phyloP scores from a whole-genome alignment of 495 filamentous ascomycete genomes.

The Aspergillus ostianus region DNA sequence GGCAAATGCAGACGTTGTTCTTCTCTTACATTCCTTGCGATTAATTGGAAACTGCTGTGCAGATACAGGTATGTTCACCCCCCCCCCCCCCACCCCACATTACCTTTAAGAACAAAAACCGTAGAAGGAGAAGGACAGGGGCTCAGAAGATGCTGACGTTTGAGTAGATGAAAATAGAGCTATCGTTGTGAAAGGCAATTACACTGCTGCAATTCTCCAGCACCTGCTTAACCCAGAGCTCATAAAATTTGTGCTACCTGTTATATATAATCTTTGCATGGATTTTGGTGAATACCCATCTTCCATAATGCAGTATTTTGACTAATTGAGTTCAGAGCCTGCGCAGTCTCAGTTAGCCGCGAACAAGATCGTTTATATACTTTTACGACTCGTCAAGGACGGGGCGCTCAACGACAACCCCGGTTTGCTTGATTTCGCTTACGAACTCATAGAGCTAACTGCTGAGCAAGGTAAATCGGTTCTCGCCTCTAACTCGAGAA shows the following conservation, averaged over 20 bases:
- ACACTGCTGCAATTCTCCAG: constrained; percentile 54
- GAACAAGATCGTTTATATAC: constrained; percentile 48
- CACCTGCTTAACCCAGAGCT: constrained; percentile 49
- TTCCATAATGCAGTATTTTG: neutral
- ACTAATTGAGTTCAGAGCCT: constrained; percentile 39
- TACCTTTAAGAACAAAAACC: no score
- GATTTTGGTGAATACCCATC: constrained; percentile 61
- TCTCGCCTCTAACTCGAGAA: neutral
- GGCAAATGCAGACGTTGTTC: constrained; percentile 28
- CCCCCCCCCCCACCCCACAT: no score
- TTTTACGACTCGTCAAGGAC: constrained; percentile 39
- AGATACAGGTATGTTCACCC: constrained; percentile 59
- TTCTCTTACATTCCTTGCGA: constrained; percentile 59
- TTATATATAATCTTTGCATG: constrained; percentile 71
- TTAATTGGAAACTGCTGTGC: constrained; percentile 80
- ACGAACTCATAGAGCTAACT: constrained; percentile 40
- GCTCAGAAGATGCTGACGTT: neutral
- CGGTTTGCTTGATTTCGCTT: constrained; percentile 37
- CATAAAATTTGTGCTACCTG: constrained; percentile 59
- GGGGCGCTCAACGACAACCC: constrained; percentile 29
- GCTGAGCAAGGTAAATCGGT: constrained; percentile 39
- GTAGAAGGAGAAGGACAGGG: neutral
- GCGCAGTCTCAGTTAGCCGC: constrained; percentile 61
- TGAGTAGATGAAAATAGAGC: constrained; percentile 67
- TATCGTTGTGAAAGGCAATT: constrained; percentile 59